Conservation (phyloP, 768 basidiomycete species). For the Kwoniella dendrophila region DNA sequence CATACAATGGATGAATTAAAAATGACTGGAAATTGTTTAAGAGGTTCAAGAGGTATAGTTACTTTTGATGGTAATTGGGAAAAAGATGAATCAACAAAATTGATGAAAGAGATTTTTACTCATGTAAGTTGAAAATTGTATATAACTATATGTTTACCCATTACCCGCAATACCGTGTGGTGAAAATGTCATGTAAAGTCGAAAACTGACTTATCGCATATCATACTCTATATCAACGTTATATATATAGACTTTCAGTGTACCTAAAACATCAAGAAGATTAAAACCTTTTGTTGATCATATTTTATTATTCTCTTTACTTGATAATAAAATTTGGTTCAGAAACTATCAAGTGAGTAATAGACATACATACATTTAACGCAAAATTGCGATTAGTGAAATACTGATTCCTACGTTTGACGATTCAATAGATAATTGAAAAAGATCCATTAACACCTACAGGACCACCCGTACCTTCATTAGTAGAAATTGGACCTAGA, state of each 20-base stretch:
- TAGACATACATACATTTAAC: too few relatives aligned
- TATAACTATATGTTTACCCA: background rate
- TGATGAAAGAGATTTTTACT: conserved; percentile 78
- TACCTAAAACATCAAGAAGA: conserved; percentile 83
- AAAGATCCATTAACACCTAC: conserved; percentile 89
- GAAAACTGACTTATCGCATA: background rate
- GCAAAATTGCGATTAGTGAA: too few relatives aligned
- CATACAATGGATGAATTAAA: conserved; percentile 99
- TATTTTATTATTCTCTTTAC: conserved; percentile 90
- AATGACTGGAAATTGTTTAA: conserved; percentile 98
- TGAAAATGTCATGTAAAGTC: background rate
- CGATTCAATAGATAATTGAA: conserved; percentile 82
- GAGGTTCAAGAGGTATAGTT: conserved; percentile 87
- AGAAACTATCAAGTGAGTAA: conserved; percentile 92
- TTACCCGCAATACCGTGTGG: too few relatives aligned
- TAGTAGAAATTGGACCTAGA: conserved; percentile 95
- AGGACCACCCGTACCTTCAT: conserved; percentile 78
- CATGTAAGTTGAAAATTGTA: conserved; percentile 47
- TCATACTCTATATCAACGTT: too few relatives aligned
- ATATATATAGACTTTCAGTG: conserved; percentile 82
- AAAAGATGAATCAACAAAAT: conserved; percentile 76
- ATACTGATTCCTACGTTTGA: too few relatives aligned
- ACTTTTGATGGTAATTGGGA: conserved; percentile 92
- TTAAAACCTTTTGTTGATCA: conserved; percentile 98
- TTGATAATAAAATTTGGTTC: conserved; percentile 98